Conservation (phyloP, 2,329 filamentous ascomycete species). For the Scolecobasidium constrictum region DNA sequence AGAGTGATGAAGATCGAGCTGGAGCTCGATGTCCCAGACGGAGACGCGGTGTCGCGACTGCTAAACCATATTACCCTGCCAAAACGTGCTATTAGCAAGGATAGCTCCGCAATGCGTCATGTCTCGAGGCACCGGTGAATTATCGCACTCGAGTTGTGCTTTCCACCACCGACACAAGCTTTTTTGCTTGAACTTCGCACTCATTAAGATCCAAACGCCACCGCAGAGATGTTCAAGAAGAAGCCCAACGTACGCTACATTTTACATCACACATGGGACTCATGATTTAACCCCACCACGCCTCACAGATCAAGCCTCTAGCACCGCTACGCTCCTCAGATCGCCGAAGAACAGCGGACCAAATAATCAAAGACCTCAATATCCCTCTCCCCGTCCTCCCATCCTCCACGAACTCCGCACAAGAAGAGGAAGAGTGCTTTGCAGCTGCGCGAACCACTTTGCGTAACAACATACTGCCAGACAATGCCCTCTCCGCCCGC, state of each 20-base stretch:
- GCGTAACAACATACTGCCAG: constrained; percentile 50
- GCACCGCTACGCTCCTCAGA: constrained; percentile 57
- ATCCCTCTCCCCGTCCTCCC: constrained; percentile 31
- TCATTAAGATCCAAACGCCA: too few species aligned
- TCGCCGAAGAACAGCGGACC: constrained; percentile 53
- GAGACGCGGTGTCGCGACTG: too few species aligned
- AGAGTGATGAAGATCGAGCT: too few species aligned
- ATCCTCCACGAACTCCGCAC: constrained; percentile 18
- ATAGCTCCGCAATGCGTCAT: too few species aligned
- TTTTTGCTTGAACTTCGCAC: too few species aligned
- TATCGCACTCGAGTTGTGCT: too few species aligned
- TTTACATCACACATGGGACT: constrained; percentile 16
- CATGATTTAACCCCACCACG: not conserved
- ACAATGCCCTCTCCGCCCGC: constrained; percentile 49
- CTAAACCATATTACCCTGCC: too few species aligned
- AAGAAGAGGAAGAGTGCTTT: constrained; percentile 29
- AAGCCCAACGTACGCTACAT: constrained; percentile 41
- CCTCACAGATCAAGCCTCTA: constrained; percentile 51
- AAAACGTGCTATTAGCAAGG: too few species aligned
- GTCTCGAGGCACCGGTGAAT: too few species aligned
- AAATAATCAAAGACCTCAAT: constrained; percentile 53
- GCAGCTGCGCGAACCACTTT: constrained; percentile 38
- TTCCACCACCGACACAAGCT: too few species aligned
- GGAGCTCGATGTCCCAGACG: too few species aligned
- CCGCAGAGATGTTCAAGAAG: constrained; percentile 55